Evolutionary conservation across 495 filamentous ascomycete genomes (phyloP).

Genomic region (Hypoxylon rickii): DNA sequence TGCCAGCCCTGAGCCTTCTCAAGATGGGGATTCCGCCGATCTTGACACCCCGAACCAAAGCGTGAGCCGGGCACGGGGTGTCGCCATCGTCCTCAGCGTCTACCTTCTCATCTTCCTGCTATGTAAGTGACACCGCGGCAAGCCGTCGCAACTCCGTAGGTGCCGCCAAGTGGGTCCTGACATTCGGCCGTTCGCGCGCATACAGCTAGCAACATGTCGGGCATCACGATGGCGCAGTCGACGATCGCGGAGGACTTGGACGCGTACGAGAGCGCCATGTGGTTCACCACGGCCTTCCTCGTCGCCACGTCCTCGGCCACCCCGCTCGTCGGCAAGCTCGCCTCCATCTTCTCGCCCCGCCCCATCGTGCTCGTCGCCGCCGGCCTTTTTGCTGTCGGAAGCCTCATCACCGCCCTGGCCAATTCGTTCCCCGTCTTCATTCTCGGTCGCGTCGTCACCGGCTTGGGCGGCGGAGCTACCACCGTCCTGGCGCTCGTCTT

Average conservation of each 20-base stretch:
- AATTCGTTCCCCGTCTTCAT: slow-evolving; percentile 63
- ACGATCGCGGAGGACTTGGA: slow-evolving; percentile 71
- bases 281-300: slow-evolving; percentile 76
- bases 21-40: slow-evolving; percentile 19
- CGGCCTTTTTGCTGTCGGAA: slow-evolving; percentile 62
- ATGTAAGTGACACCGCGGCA: slow-evolving; percentile 28
- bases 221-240: slow-evolving; percentile 74
- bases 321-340: slow-evolving; percentile 68
- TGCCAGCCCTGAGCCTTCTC: slow-evolving; percentile 9
- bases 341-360: slow-evolving; percentile 69
- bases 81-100: slow-evolving; percentile 47
- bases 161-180: not conserved
- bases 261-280: slow-evolving; percentile 70
- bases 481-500: slow-evolving; percentile 71
- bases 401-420: slow-evolving; percentile 64
- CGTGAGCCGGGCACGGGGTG: slow-evolving; percentile 29
- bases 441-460: slow-evolving; percentile 65
- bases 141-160: too few relatives aligned
- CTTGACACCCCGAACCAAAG: slow-evolving; percentile 36
- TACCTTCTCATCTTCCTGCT: slow-evolving; percentile 53
- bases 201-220: slow-evolving; percentile 71
- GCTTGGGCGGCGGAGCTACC: slow-evolving; percentile 67
- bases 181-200: slow-evolving; percentile 18
- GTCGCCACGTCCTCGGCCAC: slow-evolving; percentile 71
- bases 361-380: slow-evolving; percentile 61